Conservation (phyloP, 768 basidiomycete genomes). For the Leucocoprinus sp. region DNA sequence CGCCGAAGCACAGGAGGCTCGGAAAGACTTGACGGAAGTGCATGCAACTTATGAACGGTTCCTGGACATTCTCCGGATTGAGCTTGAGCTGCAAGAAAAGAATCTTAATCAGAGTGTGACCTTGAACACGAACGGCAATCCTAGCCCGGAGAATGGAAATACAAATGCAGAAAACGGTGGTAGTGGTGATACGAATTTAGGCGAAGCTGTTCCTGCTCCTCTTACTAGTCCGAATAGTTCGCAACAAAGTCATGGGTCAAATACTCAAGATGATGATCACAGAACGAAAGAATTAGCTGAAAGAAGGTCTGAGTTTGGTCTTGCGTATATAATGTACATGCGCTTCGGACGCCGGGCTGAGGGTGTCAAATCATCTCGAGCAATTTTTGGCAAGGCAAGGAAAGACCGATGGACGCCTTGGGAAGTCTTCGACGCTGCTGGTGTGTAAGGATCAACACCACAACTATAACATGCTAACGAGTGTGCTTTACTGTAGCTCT, state of each 20-base stretch:
- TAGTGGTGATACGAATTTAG: background rate
- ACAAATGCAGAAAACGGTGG: conserved; percentile 24
- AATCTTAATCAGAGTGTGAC: conserved; percentile 23
- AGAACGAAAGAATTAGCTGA: conserved; percentile 49
- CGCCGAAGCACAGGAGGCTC: conserved; percentile 62
- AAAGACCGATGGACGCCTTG: conserved; percentile 72
- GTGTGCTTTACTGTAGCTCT: conserved; percentile 45
- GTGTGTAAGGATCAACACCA: too few relatives aligned
- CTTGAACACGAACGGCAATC: conserved; percentile 1
- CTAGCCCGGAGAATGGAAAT: conserved; percentile 15
- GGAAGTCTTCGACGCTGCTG: conserved; percentile 92
- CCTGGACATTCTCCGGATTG: conserved; percentile 50
- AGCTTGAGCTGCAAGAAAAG: conserved; percentile 55
- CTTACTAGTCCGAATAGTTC: background rate
- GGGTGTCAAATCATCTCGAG: conserved; percentile 71
- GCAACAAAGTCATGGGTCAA: conserved; percentile 12
- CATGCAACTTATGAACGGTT: conserved; percentile 69
- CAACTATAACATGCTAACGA: background rate
- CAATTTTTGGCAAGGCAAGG: conserved; percentile 75
- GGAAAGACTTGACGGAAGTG: conserved; percentile 52
- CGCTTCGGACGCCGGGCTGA: conserved; percentile 84
- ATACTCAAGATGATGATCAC: conserved; percentile 47
- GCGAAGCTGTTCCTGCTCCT: background rate
- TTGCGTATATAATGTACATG: conserved; percentile 89
- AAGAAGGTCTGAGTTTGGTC: conserved; percentile 60